Percentiles rank a stretch among this genome's conserved stretches.
Conservation (phyloP, 2,329 filamentous ascomycete genomes). For the Colletotrichum tabaci region DNA sequence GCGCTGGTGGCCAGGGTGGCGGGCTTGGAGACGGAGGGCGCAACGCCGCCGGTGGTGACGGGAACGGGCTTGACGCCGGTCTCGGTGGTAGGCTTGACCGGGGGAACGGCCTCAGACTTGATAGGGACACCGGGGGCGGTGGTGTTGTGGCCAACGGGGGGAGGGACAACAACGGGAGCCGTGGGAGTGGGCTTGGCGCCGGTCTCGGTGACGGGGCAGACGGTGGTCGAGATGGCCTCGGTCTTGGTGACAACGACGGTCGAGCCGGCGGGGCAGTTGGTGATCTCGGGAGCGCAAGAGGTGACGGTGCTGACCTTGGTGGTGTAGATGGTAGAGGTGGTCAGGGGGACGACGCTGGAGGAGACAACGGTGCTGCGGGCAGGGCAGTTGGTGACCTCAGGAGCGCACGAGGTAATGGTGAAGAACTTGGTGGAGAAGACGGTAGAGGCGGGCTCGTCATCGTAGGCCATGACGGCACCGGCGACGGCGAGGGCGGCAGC, state of each 20-base stretch:
- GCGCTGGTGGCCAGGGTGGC: constrained; percentile 41
- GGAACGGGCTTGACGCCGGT: constrained; percentile 41
- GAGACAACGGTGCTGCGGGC: constrained; percentile 58
- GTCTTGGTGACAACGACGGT: constrained; percentile 57
- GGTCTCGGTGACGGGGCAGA: constrained; percentile 52
- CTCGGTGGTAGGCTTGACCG: constrained; percentile 33
- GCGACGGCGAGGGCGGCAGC: constrained; percentile 64
- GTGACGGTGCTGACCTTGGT: constrained; percentile 74
- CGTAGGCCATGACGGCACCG: constrained; percentile 58
- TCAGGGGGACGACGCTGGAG: constrained; percentile 52
- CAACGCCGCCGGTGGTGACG: constrained; percentile 44
- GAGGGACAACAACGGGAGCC: constrained; percentile 44
- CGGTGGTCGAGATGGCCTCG: constrained; percentile 61
- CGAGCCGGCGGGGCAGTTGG: constrained; percentile 70
- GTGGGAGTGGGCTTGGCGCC: constrained; percentile 43
- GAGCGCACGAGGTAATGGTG: constrained; percentile 69
- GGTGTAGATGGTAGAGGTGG: constrained; percentile 68
- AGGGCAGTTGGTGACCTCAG: constrained; percentile 66
- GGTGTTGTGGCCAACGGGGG: constrained; percentile 48
- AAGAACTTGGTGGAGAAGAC: constrained; percentile 71
- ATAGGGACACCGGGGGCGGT: constrained; percentile 45
- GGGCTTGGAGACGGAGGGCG: constrained; percentile 43
- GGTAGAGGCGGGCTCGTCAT: constrained; percentile 53
- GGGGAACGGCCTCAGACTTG: constrained; percentile 37
- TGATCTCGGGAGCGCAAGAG: constrained; percentile 71